These are phyloP conservation scores for Juncus effusus DNA, from an alignment of 176 grass and related monocot species.

Conservation along the genomic window DNA sequence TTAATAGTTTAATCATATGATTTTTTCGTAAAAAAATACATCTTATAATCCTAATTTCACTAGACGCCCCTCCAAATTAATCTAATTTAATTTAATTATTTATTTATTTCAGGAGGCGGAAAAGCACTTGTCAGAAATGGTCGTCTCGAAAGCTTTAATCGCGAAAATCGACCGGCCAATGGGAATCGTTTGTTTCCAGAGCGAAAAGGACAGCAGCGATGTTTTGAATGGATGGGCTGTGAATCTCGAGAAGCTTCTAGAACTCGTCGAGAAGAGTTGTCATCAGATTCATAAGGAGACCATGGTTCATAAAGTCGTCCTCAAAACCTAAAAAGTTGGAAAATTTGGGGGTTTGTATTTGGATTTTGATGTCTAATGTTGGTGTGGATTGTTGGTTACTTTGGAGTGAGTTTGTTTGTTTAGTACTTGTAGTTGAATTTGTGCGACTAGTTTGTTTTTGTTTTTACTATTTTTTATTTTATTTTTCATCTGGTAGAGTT, in stretches of 20 bases:
- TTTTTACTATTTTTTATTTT: slow-evolving; percentile 19
- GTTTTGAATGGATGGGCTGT: slow-evolving; percentile 74
- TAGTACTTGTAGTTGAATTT: neutral
- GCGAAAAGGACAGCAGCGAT: slow-evolving; percentile 60
- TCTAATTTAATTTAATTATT: neutral
- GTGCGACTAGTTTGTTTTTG: neutral
- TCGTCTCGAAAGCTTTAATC: slow-evolving; percentile 71
- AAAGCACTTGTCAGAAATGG: slow-evolving; percentile 96
- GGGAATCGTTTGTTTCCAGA: slow-evolving; percentile 65
- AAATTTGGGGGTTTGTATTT: slow-evolving; percentile 1
- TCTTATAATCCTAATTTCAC: too few relatives aligned
- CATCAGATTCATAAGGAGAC: slow-evolving; percentile 98
- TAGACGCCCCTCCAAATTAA: too few relatives aligned
- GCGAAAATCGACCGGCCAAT: slow-evolving; percentile 83
- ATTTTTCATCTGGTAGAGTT: neutral
- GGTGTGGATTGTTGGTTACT: slow-evolving; percentile 1
- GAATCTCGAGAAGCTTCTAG: slow-evolving; percentile 87
- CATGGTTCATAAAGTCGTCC: slow-evolving; percentile 83
- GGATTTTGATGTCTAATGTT: neutral
- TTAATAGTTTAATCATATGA: too few relatives aligned
- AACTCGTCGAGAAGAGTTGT: slow-evolving; percentile 91
- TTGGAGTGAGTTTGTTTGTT: slow-evolving; percentile 6
- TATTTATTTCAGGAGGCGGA: slow-evolving; percentile 56
- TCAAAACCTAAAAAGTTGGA: slow-evolving; percentile 47
- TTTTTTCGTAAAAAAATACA: too few relatives aligned